phyloP scores from a whole-genome alignment of 768 basidiomycete genomes.

The Trametopsis cervina region DNA sequence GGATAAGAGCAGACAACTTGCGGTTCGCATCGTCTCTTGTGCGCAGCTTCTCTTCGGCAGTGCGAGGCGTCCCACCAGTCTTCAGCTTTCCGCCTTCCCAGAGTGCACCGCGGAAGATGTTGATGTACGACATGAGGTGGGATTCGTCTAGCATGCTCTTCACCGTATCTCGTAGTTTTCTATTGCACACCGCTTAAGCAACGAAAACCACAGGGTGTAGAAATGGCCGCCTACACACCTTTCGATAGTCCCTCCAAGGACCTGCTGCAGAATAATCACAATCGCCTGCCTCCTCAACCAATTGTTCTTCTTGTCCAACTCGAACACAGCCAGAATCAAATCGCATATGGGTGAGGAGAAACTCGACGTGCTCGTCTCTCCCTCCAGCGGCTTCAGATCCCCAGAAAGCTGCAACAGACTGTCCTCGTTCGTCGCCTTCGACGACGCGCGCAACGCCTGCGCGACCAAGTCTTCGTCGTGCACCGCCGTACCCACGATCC shows the following conservation, averaged over 20 bases:
- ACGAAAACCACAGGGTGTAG: not conserved
- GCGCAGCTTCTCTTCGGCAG: slow-evolving; percentile 68
- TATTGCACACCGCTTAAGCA: slow-evolving; percentile 23
- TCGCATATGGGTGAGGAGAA: slow-evolving; percentile 96
- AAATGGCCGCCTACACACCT: slow-evolving; percentile 42
- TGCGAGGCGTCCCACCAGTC: slow-evolving; percentile 54
- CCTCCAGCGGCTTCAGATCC: slow-evolving; percentile 75
- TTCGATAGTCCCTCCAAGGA: slow-evolving; percentile 93
- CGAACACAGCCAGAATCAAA: slow-evolving; percentile 86
- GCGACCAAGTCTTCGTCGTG: slow-evolving; percentile 82
- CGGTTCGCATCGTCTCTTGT: slow-evolving; percentile 85
- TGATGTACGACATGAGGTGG: slow-evolving; percentile 62
- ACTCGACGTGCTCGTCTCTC: slow-evolving; percentile 81
- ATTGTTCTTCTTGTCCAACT: slow-evolving; percentile 92
- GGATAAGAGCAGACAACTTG: slow-evolving; percentile 86
- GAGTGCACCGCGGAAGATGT: slow-evolving; percentile 60
- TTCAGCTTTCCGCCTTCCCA: slow-evolving; percentile 85
- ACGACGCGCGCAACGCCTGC: slow-evolving; percentile 68
- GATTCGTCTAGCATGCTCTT: slow-evolving; percentile 58
- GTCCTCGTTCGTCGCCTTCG: slow-evolving; percentile 59
- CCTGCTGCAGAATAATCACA: slow-evolving; percentile 92
- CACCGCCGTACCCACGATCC: slow-evolving; percentile 70
- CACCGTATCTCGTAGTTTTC: slow-evolving; percentile 82
- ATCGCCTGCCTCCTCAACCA: slow-evolving; percentile 95
- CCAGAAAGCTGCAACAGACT: slow-evolving; percentile 67